Base-by-base conservation (phyloP, 2,329 filamentous ascomycete genomes). In the Apiospora phragmitis region DNA sequence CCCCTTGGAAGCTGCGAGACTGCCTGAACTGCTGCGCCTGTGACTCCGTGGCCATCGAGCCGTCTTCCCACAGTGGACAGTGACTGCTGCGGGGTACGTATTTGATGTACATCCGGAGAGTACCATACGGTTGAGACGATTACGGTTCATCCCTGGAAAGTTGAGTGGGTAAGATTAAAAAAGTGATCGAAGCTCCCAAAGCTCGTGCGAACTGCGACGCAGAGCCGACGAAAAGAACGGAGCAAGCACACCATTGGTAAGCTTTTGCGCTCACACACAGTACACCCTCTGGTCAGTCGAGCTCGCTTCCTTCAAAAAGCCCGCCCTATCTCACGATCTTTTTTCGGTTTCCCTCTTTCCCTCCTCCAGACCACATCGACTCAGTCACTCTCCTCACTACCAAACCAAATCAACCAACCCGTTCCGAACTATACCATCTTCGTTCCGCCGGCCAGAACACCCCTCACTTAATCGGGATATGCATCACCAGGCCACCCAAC, bases 211-310 rank as follows among this genome's bases (percentile, higher is more conserved):
- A 59, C 51, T 59, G 51, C 51, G 51, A 59, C 32, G 29, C 29
- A 62, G 55, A 4, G 55, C 55, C 55, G 29, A 62, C 21, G 32
- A 62, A 62, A 62, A 62, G 18, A 62, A 38, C 55, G 55, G 55
- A 62, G 55, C 55, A 38, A 62, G 55, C 55, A 62, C 55, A 62
- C 55, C 55, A 62, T 62, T 62, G 55, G 55, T 62, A 62, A 62
- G 55, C 55, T 62, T 62, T 62, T 62, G 55, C 55, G 29, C 18
- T 62, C 55, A 35, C 32, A n/a, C 55, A 62, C 55, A 4, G 18
- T 26, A 14, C 49, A 29, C 29, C 51, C 29, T 29, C 26, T 35
- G 29, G 2, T 3, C 49, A 35, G 14, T 16, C 16, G 26, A 32
- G 18, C 21, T 35, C 51, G 16, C 21, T 59, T 59, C 55, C 29